phyloP scores from a whole-genome alignment of 345 rosid species.

The Arabis alpina region DNA sequence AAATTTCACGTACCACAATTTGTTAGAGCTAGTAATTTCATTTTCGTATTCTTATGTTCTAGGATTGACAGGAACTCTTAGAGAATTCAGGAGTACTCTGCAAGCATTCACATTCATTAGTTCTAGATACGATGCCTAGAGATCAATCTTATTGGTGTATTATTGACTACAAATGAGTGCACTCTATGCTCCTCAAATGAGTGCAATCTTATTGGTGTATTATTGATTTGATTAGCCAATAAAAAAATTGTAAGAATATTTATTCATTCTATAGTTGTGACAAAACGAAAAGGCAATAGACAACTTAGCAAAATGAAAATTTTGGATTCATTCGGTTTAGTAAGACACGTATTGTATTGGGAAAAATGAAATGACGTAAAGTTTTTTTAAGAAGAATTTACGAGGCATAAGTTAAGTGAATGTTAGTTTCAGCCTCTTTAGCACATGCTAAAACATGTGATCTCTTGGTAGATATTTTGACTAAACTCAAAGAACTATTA shows the following conservation, averaged over 20 bases:
- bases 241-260: no score
- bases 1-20: no score
- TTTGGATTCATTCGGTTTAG: conserved; percentile 16
- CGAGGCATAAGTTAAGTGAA: conserved; percentile 8
- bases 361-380: conserved; percentile 18
- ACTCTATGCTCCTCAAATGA: not conserved
- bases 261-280: not conserved
- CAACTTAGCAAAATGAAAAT: not conserved
- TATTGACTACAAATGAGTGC: not conserved
- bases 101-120: no score
- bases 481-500: not conserved
- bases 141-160: no score
- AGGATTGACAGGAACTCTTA: no score
- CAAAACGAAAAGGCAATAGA: conserved; percentile 11
- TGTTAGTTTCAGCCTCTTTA: not conserved
- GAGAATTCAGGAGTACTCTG: no score
- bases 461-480: conserved; percentile 2
- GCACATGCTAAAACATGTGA: conserved; percentile 32
- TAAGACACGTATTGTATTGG: not conserved
- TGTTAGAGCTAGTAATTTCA: no score
- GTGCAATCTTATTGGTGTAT: no score
- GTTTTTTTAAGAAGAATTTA: conserved; percentile 10
- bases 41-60: no score
- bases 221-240: no score
- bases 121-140: no score